Evolutionary conservation across 2,329 filamentous ascomycete genomes (phyloP).

Genomic region (Shiraia sp.): DNA sequence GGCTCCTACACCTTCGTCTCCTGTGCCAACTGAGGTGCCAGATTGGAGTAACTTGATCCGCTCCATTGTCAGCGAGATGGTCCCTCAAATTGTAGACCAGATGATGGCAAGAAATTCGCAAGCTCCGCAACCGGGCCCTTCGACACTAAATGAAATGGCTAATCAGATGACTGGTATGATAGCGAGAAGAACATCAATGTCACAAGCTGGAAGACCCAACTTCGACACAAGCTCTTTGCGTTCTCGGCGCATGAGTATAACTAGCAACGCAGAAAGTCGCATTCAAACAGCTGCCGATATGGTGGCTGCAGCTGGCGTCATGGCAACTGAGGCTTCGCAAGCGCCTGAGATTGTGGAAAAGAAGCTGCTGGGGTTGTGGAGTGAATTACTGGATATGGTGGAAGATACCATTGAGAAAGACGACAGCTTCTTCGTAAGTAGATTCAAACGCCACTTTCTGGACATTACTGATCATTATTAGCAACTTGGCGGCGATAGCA

Average conservation of each 20-base stretch:
- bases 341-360: conserved; percentile 40
- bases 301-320: conserved; percentile 35
- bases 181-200: conserved; percentile 27
- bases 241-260: conserved; percentile 31
- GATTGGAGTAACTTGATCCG: conserved; percentile 36
- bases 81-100: conserved; percentile 39
- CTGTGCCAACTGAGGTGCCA: conserved; percentile 11
- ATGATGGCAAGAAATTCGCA: conserved; percentile 33
- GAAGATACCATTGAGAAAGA: conserved; percentile 38
- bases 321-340: conserved; percentile 34
- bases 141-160: conserved; percentile 33
- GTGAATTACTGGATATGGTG: conserved; percentile 38
- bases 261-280: conserved; percentile 35
- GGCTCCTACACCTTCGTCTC: conserved; percentile 9
- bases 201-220: conserved; percentile 25
- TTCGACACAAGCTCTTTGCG: conserved; percentile 26
- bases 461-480: conserved; percentile 9
- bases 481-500: conserved; percentile 39
- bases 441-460: not conserved
- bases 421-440: conserved; percentile 38
- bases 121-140: conserved; percentile 15
- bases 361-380: conserved; percentile 37
- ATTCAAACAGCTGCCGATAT: conserved; percentile 39
- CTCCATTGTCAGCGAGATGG: conserved; percentile 39
- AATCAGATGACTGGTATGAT: conserved; percentile 37